Conservation (phyloP, 169 alveolate species). For the Ichthyophthirius multifiliis region DNA sequence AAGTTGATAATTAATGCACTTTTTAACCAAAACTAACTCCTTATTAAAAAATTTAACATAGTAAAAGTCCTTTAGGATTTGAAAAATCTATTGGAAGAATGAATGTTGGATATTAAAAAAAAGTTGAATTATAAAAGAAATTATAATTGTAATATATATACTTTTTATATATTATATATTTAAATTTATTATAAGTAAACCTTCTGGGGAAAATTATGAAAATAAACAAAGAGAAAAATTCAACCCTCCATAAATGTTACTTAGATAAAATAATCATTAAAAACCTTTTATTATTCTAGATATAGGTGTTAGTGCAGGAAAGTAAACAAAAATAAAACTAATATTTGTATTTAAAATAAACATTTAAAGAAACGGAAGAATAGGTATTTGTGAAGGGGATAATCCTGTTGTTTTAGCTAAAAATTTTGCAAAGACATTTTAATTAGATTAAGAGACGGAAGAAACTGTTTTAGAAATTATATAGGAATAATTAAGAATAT, state of each 20-base stretch:
- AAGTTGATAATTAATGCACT: not conserved
- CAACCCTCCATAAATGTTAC: not conserved
- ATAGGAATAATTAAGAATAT: not conserved
- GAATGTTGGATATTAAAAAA: not conserved
- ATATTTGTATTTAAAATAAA: not conserved
- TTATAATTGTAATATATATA: not conserved
- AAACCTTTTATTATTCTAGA: not conserved
- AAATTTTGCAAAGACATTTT: not conserved
- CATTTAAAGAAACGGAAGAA: not conserved
- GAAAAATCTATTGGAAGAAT: not conserved
- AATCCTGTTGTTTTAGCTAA: not conserved
- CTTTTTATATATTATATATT: not conserved
- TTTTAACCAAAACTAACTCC: not conserved
- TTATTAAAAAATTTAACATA: not conserved
- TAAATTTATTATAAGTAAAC: not conserved
- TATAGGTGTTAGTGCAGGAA: not conserved
- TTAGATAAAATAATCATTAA: not conserved
- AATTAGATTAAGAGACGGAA: not conserved
- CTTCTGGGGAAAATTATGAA: not conserved
- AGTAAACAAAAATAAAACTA: not conserved
- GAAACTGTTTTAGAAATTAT: conserved; percentile 1
- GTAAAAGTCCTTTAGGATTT: not conserved
- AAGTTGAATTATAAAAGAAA: not conserved
- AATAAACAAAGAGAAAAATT: not conserved
- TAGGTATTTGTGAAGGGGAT: conserved; percentile 8